Evolutionary conservation across 768 basidiomycete genomes (phyloP), one percentile per base, ranked within the genome.

Genomic region (Termitomyces eurrhizus): DNA sequence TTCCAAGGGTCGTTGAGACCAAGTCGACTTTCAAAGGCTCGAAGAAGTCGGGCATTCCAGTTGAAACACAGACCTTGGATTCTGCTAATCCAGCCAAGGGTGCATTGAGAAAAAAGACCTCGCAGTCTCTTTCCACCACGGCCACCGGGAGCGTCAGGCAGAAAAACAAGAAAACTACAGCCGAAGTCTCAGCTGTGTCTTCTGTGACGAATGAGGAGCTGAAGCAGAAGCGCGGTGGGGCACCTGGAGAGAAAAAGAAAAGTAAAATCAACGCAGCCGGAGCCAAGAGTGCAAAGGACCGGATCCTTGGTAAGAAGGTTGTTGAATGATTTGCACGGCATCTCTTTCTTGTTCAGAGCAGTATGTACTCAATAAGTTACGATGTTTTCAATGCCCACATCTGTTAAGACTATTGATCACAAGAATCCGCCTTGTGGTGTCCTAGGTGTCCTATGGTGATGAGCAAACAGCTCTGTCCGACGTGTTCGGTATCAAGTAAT

Each of bases 161-260:
- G 36, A 64, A 64, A 42, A 68, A 48, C 12, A 67, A 67, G 57
- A 59, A 67, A 56, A 56, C 51, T 21, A 55, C 21, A 39, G 50
- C 46, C 46, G 45, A 65, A 48, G 53, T 26, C 21, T 50, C 44
- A 8, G 16, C 44, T 52, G 41, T 35, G 4, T 33, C 66, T 3
- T 58, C 71, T 13, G 49, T 80, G 54, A 77, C 73, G 8, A 75
- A 68, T 51, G 75, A 78, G 18, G 83, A 84, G 62, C 65, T 82
- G 64, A 86, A 86, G 73, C 75, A 78, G 69, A 87, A 87, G 68
- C 76, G 78, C 57, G 70, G 70, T 24, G 71, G 68, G 1, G 74
- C 69, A 39, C 70, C 74, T 51, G 77, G 77, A 3, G 82, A 82
- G 70, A 86, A 82, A 76, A 89, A 89, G 74, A 88, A 86, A 72